phyloP scores from a whole-genome alignment of 2,329 filamentous ascomycete genomes.

The Pseudogymnoascus pannorum region DNA sequence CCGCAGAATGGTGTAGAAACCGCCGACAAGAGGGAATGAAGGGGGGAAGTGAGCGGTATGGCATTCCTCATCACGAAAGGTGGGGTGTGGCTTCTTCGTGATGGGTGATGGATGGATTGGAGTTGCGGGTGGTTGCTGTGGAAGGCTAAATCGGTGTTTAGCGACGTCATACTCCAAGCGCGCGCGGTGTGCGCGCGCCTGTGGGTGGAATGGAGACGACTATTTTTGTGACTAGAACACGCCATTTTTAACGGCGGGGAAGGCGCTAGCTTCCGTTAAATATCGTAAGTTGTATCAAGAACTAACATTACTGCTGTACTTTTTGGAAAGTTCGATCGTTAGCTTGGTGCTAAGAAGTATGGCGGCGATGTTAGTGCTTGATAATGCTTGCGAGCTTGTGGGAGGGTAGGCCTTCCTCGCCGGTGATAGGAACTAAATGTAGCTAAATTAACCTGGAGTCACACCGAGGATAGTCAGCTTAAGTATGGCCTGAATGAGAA shows the following conservation, averaged over 20 bases:
- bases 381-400: not conserved
- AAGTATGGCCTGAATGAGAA: not conserved
- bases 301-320: not conserved
- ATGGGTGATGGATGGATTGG: not conserved
- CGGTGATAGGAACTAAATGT: not conserved
- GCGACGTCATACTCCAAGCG: not conserved
- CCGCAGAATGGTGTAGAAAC: conserved; percentile 25
- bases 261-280: not conserved
- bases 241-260: not conserved
- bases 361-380: not conserved
- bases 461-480: not conserved
- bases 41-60: conserved; percentile 35
- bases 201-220: not conserved
- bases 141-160: not conserved
- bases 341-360: not conserved
- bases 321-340: not conserved
- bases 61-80: conserved; percentile 57
- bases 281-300: not conserved
- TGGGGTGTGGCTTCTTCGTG: not conserved
- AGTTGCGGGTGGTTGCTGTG: not conserved
- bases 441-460: not conserved
- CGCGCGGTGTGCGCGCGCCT: not conserved
- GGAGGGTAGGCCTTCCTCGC: not conserved
- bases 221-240: not conserved
- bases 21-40: conserved; percentile 34